Evolutionary conservation across 148 eudicot species (phyloP).

Genomic region (Pharnaceum exiguum): DNA sequence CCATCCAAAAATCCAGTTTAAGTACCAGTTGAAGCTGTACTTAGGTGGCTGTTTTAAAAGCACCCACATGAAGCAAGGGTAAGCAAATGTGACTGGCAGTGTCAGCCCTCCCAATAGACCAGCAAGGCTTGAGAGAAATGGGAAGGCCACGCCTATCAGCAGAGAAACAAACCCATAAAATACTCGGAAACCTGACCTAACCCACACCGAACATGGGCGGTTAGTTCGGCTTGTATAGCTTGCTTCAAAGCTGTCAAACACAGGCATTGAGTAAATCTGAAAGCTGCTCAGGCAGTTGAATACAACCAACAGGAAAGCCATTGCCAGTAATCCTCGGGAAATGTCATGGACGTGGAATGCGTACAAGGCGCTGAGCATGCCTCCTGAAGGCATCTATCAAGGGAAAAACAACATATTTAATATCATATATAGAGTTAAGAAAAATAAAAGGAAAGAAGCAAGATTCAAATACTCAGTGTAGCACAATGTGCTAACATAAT

Average conservation of each 20-base stretch:
- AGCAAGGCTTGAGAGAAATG: conserved; percentile 90
- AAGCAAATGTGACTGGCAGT: conserved; percentile 91
- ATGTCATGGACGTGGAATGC: conserved; percentile 86
- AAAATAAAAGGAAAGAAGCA: background rate
- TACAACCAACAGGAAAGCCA: conserved; percentile 84
- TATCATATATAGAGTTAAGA: too few species aligned
- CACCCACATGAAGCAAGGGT: conserved; percentile 99
- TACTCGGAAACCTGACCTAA: conserved; percentile 87
- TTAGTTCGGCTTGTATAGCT: conserved; percentile 94
- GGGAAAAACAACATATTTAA: background rate
- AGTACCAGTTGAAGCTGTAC: conserved; percentile 83
- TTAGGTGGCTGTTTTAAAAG: conserved; percentile 78
- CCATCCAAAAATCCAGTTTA: conserved; percentile 94
- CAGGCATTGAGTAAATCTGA: conserved; percentile 99
- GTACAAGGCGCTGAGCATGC: conserved; percentile 73
- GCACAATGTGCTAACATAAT: too few species aligned
- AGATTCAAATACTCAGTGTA: background rate
- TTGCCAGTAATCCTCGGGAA: conserved; percentile 77
- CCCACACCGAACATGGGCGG: conserved; percentile 95
- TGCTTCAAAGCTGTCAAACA: conserved; percentile 94
- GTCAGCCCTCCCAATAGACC: conserved; percentile 93
- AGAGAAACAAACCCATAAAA: conserved; percentile 75
- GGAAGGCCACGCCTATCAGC: conserved; percentile 88
- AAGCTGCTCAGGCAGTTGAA: conserved; percentile 98
- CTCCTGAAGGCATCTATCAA: conserved; percentile 89